A percentile compares a stretch with the other conserved stretches of the same genome.
Evolutionary conservation across 2,329 filamentous ascomycete genomes (phyloP).

Genomic region (Aspergillus arachidicola): DNA sequence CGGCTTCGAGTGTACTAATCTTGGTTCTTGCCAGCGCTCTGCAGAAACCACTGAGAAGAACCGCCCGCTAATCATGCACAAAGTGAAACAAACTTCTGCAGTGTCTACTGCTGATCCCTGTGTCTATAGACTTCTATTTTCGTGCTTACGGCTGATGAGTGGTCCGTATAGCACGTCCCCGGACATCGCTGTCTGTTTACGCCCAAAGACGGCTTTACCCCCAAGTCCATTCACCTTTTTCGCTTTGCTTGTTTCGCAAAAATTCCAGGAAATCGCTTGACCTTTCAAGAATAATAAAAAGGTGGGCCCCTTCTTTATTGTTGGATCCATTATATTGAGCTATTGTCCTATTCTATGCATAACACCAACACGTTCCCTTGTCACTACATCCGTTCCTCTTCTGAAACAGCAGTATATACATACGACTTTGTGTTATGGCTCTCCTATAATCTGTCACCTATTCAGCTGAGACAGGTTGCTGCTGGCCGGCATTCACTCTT

Average conservation of each 20-base stretch:
- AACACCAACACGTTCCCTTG: slow-evolving; percentile 15
- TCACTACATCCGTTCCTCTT: slow-evolving; percentile 7
- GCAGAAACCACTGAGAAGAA: slow-evolving; percentile 19
- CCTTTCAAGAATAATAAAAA: slow-evolving; percentile 11
- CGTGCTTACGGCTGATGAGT: neutral
- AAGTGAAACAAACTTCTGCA: slow-evolving; percentile 29
- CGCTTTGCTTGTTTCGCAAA: neutral
- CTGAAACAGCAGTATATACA: slow-evolving; percentile 16
- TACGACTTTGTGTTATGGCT: slow-evolving; percentile 18
- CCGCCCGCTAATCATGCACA: slow-evolving; percentile 18
- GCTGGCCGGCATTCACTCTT: slow-evolving; percentile 20
- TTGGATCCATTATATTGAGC: slow-evolving; percentile 7
- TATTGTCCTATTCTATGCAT: slow-evolving; percentile 19
- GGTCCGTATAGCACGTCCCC: neutral
- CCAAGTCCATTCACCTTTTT: neutral
- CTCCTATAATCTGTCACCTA: slow-evolving; percentile 15
- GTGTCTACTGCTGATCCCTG: neutral
- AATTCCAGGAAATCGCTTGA: neutral
- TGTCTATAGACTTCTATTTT: neutral
- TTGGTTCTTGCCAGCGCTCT: slow-evolving; percentile 28
- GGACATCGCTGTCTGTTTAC: neutral
- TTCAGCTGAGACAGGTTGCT: slow-evolving; percentile 12
- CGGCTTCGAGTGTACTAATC: slow-evolving; percentile 22
- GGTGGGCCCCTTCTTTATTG: slow-evolving; percentile 1
- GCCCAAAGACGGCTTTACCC: neutral